phyloP scores from a whole-genome alignment of 106 monocot genomes.

The Dendrobium nobile region DNA sequence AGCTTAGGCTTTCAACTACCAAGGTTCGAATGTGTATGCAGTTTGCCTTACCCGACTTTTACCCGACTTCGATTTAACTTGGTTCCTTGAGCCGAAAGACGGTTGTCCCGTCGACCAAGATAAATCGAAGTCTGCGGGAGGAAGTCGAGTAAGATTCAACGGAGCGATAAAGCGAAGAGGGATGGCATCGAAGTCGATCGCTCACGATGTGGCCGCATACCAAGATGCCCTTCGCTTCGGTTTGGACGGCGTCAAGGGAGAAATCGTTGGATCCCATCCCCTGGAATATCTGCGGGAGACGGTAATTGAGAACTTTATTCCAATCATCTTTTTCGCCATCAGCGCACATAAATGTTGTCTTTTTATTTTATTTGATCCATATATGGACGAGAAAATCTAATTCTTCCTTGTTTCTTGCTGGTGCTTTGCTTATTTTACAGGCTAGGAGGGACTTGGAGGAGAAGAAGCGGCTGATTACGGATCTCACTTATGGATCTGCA shows the following conservation, averaged over 20 bases:
- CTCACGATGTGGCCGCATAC: conserved; percentile 40
- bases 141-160: background rate
- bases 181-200: conserved; percentile 38
- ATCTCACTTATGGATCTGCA: conserved; percentile 70
- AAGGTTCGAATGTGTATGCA: too few species aligned
- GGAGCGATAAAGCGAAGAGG: background rate
- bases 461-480: conserved; percentile 59
- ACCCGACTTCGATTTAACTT: background rate
- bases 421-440: conserved; percentile 17
- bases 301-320: conserved; percentile 25
- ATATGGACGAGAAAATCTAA: too few species aligned
- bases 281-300: conserved; percentile 47
- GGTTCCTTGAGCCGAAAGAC: background rate
- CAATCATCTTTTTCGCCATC: background rate
- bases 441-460: conserved; percentile 44
- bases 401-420: background rate
- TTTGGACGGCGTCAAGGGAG: conserved; percentile 62
- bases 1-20: too few species aligned
- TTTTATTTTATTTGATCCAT: background rate
- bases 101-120: background rate
- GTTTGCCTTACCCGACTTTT: too few species aligned
- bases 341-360: background rate
- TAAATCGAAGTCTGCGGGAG: background rate
- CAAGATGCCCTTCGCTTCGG: conserved; percentile 77
- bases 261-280: conserved; percentile 69